These are phyloP conservation scores for Hypoxylon sp. DNA, from an alignment of 2,329 filamentous ascomycete genomes.

Conservation along the genomic window DNA sequence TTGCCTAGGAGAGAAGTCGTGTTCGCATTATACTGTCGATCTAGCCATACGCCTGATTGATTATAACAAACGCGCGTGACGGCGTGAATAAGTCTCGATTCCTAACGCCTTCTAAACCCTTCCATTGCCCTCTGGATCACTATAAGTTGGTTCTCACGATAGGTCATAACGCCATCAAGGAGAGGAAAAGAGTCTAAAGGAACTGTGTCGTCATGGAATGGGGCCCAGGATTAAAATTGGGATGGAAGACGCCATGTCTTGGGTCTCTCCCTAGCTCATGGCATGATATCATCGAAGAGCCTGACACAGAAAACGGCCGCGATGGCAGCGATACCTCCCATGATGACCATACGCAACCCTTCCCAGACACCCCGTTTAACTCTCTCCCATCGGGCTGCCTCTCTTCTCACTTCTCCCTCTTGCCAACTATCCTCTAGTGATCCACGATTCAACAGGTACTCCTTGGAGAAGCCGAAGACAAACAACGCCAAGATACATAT, in stretches of 20 bases:
- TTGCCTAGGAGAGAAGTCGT: not conserved
- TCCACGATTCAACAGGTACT: constrained; percentile 57
- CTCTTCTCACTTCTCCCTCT: constrained; percentile 56
- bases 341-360: constrained; percentile 69
- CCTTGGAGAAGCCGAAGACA: constrained; percentile 76
- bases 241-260: not conserved
- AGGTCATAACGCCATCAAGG: not conserved
- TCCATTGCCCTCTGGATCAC: not conserved
- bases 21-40: not conserved
- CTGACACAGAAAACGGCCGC: constrained; percentile 69
- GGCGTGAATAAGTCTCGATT: not conserved
- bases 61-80: not conserved
- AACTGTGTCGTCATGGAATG: not conserved
- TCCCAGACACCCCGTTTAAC: constrained; percentile 59
- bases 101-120: not conserved
- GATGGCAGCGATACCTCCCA: constrained; percentile 70
- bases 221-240: not conserved
- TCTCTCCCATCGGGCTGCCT: constrained; percentile 52
- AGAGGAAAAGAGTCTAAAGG: not conserved
- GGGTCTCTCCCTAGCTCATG: constrained; percentile 23
- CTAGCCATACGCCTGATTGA: not conserved
- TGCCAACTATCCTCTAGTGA: constrained; percentile 21
- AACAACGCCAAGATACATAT: constrained; percentile 74
- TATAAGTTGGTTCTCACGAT: not conserved
- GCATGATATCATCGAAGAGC: constrained; percentile 58